Base-by-base conservation (phyloP, 192 early-diverging fungal species). In the Entomortierella lignicola region DNA sequence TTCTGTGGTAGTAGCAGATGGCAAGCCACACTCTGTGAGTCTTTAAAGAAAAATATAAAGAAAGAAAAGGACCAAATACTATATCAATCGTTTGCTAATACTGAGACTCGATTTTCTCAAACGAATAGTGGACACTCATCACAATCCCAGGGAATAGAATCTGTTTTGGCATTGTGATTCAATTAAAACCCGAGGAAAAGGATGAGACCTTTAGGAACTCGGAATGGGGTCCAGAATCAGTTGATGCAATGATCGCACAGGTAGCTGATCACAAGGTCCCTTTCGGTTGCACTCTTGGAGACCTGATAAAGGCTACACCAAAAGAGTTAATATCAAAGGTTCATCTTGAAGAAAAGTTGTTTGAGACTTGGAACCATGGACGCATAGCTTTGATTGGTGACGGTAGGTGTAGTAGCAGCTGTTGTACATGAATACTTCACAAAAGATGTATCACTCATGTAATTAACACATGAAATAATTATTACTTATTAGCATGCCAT, bases 331-430 rank as follows among this genome's bases (percentile, higher is more conserved):
- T 75, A 7, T 75, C 72, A 13, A 75, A 67, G 50, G 65, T 68
- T 25, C 37, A 66, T 25, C 23, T 75, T 25, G 72, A 75, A 41
- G 72, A 75, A 23, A 75, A 75, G 44, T 43, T 75, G 30, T 75
- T 75, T 39, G 60, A 75, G 21, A 75, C 72, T 0, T 75, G 72
- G 72, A 26, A 66, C 52, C 29, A 66, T 44, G 54, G 34, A 0
- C 72, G 72, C 18, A 68, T 54, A 8, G 65, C 51, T 0, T 31
- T 75, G 18, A 67, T 75, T 18, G 72, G 72, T 26, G 72, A 75
- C 57, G 72, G 72, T 75, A 68, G 44, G 57, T 64, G 20, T n/a
- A 37, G 4, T 37, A 37, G 5, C 10, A 7, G 4, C 34, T 4
- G 34, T 37, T 37, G 34, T 7, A 37, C 4, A 7, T 37, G 34